Conservation (phyloP, 305 asterid genomes). For the Stenogyne calaminthoides region DNA sequence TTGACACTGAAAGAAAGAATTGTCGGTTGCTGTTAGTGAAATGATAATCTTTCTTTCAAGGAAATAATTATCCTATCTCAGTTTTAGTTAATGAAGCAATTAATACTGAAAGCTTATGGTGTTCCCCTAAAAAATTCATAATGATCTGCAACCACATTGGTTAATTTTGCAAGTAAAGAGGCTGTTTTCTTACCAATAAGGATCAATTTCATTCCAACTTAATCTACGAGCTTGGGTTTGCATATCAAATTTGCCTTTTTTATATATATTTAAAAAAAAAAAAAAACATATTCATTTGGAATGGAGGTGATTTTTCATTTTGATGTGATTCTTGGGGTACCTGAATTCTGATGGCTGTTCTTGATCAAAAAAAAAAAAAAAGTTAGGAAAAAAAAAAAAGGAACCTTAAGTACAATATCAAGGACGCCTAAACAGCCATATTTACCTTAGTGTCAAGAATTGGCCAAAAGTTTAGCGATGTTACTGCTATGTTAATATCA, state of each 20-base stretch:
- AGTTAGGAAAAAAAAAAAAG: too few relatives aligned
- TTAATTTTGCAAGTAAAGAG: slow-evolving; percentile 8
- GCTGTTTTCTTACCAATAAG: slow-evolving; percentile 3
- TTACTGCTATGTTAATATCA: neutral
- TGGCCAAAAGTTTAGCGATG: neutral
- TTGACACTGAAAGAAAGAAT: neutral
- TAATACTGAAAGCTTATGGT: neutral
- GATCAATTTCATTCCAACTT: neutral
- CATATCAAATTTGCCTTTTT: neutral
- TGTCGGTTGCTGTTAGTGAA: neutral
- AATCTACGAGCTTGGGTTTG: neutral
- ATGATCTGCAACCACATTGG: neutral
- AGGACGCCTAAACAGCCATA: neutral
- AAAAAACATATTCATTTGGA: neutral
- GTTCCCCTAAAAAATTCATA: neutral
- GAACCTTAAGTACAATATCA: neutral
- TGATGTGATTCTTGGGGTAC: neutral
- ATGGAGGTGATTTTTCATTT: neutral
- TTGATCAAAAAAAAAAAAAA: neutral
- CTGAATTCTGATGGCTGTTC: neutral
- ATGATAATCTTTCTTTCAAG: neutral
- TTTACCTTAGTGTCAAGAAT: neutral
- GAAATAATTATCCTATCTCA: neutral
- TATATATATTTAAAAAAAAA: neutral
- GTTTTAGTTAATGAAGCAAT: neutral